A percentile compares a stretch with the other conserved stretches of the same genome.
phyloP scores from a whole-genome alignment of 2,329 filamentous ascomycete species.

The Pestalotiopsis sp. region DNA sequence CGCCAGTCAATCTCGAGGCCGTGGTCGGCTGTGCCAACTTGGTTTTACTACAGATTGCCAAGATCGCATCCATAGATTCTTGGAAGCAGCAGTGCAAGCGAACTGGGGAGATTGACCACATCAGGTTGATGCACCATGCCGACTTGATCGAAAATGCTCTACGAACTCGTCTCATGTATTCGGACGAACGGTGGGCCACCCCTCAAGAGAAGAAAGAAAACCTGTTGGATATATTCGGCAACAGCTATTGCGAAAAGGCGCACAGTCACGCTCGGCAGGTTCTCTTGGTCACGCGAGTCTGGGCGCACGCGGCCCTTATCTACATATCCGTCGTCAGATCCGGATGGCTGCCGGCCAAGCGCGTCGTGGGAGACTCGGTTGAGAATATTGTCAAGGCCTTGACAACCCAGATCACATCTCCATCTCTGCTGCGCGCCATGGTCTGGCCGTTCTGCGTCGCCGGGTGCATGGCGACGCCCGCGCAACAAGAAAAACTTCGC shows the following conservation, averaged over 20 bases:
- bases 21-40: constrained; percentile 21
- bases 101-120: constrained; percentile 18
- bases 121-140: constrained; percentile 20
- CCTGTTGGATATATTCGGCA: constrained; percentile 19
- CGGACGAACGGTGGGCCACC: neutral
- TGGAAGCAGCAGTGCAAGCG: constrained; percentile 21
- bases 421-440: constrained; percentile 30
- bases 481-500: constrained; percentile 44
- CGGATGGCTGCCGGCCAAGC: constrained; percentile 51
- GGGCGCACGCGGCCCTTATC: constrained; percentile 48
- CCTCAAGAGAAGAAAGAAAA: neutral
- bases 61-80: constrained; percentile 20
- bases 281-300: constrained; percentile 37
- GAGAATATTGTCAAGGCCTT: constrained; percentile 35
- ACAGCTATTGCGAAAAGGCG: constrained; percentile 3
- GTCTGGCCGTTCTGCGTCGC: constrained; percentile 39
- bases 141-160: constrained; percentile 17
- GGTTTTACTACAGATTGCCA: constrained; percentile 20
- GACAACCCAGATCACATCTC: constrained; percentile 29
- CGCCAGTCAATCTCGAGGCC: constrained; percentile 19
- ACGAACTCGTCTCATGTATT: constrained; percentile 13
- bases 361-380: constrained; percentile 38
- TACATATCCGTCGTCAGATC: constrained; percentile 51
- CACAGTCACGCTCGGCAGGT: constrained; percentile 13
- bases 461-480: constrained; percentile 36